Evolutionary conservation across 1,284 basidiomycete genomes (phyloP), one percentile per base, ranked within the genome.

Genomic region (Ceratobasidium papillatum): DNA sequence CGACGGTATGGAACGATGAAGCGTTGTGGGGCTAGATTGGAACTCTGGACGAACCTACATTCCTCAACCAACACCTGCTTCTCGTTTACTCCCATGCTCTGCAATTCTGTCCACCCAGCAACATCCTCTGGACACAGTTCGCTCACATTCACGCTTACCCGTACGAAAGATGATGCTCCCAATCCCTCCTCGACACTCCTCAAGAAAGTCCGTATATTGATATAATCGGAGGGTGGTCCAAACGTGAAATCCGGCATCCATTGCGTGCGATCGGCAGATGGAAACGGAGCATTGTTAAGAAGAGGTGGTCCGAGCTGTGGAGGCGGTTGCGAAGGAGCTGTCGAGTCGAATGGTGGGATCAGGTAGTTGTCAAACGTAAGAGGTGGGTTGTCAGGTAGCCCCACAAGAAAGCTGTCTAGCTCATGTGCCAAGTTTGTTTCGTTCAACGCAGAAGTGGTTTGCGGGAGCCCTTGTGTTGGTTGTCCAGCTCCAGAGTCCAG

Each of bases 221-320:
- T 59, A n/a, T 12, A 54, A 17, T 71, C 68, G 8, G 68, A 71
- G n/a, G 68, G 14, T 8, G 68, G 68, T 19, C 68, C 68, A 49
- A 71, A 71, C 1, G 68, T 71, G 27, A 71, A 71, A 49, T 71
- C 68, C 1, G 68, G 68, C 54, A 71, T 59, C 68, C 68, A 71
- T 59, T 41, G 68, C 1, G 36, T 71, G 17, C 54, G 68, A 36
- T 52, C 12, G n/a, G 32, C 34, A 34, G 56, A n/a, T 14, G 56
- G 34, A 22, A 59, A 59, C 12, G 56, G 32, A 36, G 30, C 32
- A 19, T 59, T 59, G 30, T 59, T 59, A 19, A 59, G 32, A 38
- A 59, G 32, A 59, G 56, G 56, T 14, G 17, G 30, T n/a, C 32
- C 32, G 11, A 19, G 56, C 34, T 5, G 27, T 38, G 17, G 11